Conservation (phyloP, 306 rosid genomes). For the Vigna radiata region DNA sequence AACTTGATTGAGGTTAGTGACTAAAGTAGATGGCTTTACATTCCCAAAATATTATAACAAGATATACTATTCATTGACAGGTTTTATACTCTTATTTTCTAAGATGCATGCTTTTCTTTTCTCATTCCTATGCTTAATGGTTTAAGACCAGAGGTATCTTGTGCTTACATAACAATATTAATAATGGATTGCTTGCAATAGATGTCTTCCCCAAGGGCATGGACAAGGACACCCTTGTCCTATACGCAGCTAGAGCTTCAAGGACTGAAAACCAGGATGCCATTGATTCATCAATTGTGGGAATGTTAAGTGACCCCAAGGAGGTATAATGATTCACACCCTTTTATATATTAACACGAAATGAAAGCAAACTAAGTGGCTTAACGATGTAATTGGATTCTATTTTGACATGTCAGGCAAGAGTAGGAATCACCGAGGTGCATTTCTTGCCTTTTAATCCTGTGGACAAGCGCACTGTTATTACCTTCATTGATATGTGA, state of each 20-base stretch:
- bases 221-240: slow-evolving; percentile 62
- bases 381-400: slow-evolving; percentile 9
- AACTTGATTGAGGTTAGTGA: slow-evolving; percentile 68
- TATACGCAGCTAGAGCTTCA: slow-evolving; percentile 77
- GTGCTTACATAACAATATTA: background rate
- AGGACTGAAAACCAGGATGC: slow-evolving; percentile 86
- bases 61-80: too few species aligned
- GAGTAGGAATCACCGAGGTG: slow-evolving; percentile 85
- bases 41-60: background rate
- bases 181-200: slow-evolving; percentile 15
- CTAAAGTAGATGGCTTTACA: background rate
- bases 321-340: slow-evolving; percentile 58
- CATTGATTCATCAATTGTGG: slow-evolving; percentile 81
- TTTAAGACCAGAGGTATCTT: too few species aligned
- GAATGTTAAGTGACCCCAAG: slow-evolving; percentile 75
- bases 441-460: slow-evolving; percentile 93
- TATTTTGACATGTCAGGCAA: slow-evolving; percentile 59
- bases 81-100: too few species aligned
- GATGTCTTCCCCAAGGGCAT: slow-evolving; percentile 62
- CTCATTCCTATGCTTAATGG: too few species aligned
- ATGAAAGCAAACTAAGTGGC: background rate
- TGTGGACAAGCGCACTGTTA: slow-evolving; percentile 88
- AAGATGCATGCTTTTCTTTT: too few species aligned
- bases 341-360: background rate
- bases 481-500: slow-evolving; percentile 84